Evolutionary conservation across 345 rosid genomes (phyloP).

Genomic region (Clarkia xantiana): DNA sequence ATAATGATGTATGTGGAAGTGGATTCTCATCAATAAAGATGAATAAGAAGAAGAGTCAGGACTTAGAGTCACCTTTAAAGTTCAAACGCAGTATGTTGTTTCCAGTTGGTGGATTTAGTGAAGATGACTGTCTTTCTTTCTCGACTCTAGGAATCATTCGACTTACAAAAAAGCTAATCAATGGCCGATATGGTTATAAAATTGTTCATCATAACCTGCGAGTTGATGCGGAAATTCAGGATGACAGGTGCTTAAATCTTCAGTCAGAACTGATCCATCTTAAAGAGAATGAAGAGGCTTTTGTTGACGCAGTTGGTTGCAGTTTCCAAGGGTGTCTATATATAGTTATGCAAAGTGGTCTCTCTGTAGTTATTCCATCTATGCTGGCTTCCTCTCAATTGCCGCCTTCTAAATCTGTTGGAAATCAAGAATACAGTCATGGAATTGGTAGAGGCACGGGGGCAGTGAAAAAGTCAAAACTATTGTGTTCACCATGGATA

Average conservation of each 20-base stretch:
- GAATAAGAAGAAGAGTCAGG: constrained; percentile 16
- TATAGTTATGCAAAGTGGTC: constrained; percentile 65
- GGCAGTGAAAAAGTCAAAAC: constrained; percentile 5
- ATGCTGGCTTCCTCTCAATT: constrained; percentile 40
- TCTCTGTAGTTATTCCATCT: constrained; percentile 84
- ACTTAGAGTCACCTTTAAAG: constrained; percentile 21
- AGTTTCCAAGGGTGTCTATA: constrained; percentile 73
- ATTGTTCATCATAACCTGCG: constrained; percentile 48
- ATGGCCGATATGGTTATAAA: constrained; percentile 19
- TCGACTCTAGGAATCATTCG: constrained; percentile 78
- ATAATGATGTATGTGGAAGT: constrained; percentile 25
- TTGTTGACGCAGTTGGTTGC: constrained; percentile 66
- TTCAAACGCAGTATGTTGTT: constrained; percentile 42
- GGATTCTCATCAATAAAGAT: constrained; percentile 38
- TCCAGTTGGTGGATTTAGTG: constrained; percentile 36
- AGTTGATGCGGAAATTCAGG: constrained; percentile 24
- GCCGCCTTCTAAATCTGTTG: constrained; percentile 16
- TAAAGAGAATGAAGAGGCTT: constrained; percentile 30
- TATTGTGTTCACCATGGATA: constrained; percentile 47
- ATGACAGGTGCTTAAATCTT: constrained; percentile 41
- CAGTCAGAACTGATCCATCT: constrained; percentile 13
- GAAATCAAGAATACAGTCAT: background rate
- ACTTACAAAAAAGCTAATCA: constrained; percentile 37
- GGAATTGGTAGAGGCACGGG: background rate
- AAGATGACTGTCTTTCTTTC: constrained; percentile 55